Evolutionary conservation across 768 basidiomycete genomes (phyloP).

Genomic region (Daedaleopsis nitida): DNA sequence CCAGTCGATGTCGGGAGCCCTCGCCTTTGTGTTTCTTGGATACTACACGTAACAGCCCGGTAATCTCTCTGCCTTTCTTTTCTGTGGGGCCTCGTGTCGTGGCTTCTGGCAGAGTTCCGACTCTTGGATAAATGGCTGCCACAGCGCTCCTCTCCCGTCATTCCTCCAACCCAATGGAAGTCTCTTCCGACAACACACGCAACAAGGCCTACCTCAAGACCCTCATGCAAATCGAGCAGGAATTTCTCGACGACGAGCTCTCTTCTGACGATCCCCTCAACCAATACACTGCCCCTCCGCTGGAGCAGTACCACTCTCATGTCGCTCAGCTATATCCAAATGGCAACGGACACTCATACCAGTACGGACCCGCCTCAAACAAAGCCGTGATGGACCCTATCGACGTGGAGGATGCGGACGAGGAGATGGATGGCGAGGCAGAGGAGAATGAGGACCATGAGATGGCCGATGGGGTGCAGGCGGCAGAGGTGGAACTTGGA

Average conservation of each 20-base stretch:
- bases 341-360: constrained; percentile 5
- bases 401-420: not conserved
- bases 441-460: constrained; percentile 23
- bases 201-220: constrained; percentile 48
- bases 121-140: constrained; percentile 37
- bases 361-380: constrained; percentile 4
- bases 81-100: not conserved
- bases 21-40: not conserved
- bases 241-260: constrained; percentile 29
- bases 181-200: constrained; percentile 58
- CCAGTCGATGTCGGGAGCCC: not conserved
- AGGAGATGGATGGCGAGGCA: not conserved
- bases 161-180: constrained; percentile 75
- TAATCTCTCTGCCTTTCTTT: not conserved
- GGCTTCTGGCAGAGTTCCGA: not conserved
- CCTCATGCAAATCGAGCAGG: constrained; percentile 38
- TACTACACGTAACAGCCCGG: not conserved
- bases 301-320: constrained; percentile 53
- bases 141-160: constrained; percentile 59
- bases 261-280: constrained; percentile 57
- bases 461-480: constrained; percentile 29
- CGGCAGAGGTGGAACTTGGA: constrained; percentile 45
- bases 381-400: not conserved
- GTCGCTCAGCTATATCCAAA: constrained; percentile 46
- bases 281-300: constrained; percentile 39